Conservation (phyloP, 148 eudicot species). For the Rhododendron molle region DNA sequence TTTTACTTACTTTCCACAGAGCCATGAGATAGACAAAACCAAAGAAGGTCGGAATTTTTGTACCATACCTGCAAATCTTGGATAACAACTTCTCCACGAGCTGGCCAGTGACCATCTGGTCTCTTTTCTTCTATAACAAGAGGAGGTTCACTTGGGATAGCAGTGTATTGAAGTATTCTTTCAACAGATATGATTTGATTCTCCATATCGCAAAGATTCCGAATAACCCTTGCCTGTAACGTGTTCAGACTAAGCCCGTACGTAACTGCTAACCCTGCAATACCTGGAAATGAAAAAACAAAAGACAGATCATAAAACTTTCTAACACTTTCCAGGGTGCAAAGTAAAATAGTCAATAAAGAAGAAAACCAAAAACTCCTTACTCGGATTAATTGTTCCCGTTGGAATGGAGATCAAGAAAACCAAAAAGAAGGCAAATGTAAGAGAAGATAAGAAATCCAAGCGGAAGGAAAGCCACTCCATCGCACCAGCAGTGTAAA, state of each 20-base stretch:
- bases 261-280: conserved; percentile 60
- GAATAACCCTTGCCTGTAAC: conserved; percentile 36
- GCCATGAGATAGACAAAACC: neutral
- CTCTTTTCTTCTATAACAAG: conserved; percentile 44
- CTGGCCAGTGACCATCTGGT: conserved; percentile 49
- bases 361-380: neutral
- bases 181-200: conserved; percentile 62
- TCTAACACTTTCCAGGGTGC: neutral
- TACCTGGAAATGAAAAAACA: conserved; percentile 22
- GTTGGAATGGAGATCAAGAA: conserved; percentile 49
- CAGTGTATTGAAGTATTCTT: conserved; percentile 53
- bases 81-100: conserved; percentile 40
- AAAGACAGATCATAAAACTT: neutral
- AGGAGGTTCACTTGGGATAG: conserved; percentile 52
- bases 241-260: conserved; percentile 51
- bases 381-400: conserved; percentile 48
- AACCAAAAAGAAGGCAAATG: conserved; percentile 46
- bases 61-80: conserved; percentile 36
- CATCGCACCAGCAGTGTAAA: conserved; percentile 37
- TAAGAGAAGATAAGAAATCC: conserved; percentile 42
- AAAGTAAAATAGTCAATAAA: neutral
- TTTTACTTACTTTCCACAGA: neutral
- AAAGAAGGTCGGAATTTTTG: neutral
- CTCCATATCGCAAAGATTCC: conserved; percentile 45
- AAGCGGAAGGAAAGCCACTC: conserved; percentile 57